Base-by-base conservation (phyloP, 257 asterid genomes). In the Nicotiana attenuata region DNA sequence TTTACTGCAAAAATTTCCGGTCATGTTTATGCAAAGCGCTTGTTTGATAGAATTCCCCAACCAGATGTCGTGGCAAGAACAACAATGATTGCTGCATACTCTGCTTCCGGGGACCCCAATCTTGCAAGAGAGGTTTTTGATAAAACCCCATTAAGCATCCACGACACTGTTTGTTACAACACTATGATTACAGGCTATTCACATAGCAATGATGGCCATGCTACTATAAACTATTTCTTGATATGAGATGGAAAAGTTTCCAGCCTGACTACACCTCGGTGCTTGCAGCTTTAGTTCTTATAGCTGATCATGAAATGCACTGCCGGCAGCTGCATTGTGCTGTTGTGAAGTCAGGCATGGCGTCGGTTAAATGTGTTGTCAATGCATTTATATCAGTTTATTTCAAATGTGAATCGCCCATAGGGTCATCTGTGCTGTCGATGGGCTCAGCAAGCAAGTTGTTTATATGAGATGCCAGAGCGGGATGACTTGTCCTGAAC, bases 401-500 rank as follows among this genome's bases (percentile, higher is more conserved):
- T 65, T 94, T 92, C 73, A 92, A 86, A 85, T 92, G 97, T 22
- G 91, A 92, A 41, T 92, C 92, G 5, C 94, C 92, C n/a, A 41
- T 76, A n/a, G 71, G 82, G 14, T 88, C 89, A 22, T 85, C 92
- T 10, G 78, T 87, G 15, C 80, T 80, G 31, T 81, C 90, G 80
- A 85, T 92, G 89, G 86, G 81, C 17, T 86, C 91, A 28, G 96
- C 93, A 1, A 91, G 89, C 84, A 82, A 84, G 84, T 55, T 92
- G 66, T 90, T 91, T 66, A 26, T 88, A 89, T 77, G 92, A 89
- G 65, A 89, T 91, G 90, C 85, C 81, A 0, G 84, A 45, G 61
- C 91, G 87, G 88, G 94, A 92, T 65, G 94, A 92, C 65, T 76
- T 90, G 19, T 81, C 94, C 2, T 92, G 96, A 92, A 92, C 96